Evolutionary conservation across 257 asterid genomes (phyloP).

Genomic region (Anisodus tanguticus): DNA sequence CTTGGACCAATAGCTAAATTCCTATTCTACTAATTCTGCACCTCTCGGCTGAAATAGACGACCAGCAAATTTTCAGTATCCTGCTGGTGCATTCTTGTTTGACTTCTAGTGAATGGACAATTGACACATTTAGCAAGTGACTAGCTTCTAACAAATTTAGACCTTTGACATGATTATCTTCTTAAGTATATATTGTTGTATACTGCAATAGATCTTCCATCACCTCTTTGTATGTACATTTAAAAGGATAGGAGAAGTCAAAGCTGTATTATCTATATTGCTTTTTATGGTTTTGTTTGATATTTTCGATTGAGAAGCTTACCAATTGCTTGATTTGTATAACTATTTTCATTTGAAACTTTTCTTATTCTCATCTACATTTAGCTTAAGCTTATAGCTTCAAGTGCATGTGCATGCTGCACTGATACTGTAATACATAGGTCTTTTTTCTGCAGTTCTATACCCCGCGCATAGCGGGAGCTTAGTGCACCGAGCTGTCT

Average conservation of each 20-base stretch:
- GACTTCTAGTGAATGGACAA: not conserved
- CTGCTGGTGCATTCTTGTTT: conserved; percentile 42
- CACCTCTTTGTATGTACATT: conserved; percentile 40
- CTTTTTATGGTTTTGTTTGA: conserved; percentile 30
- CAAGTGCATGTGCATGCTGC: too few species aligned
- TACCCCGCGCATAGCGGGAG: too few species aligned
- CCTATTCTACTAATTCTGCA: conserved; percentile 2
- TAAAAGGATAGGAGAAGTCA: conserved; percentile 32
- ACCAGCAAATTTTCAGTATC: conserved; percentile 49
- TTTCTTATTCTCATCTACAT: not conserved
- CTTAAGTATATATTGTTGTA: conserved; percentile 26
- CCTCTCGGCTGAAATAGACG: not conserved
- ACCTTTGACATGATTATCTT: conserved; percentile 29
- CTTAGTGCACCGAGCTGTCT: too few species aligned
- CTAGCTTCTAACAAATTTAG: conserved; percentile 29
- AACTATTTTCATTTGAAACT: not conserved
- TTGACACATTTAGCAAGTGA: not conserved
- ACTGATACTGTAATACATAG: too few species aligned
- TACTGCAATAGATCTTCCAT: conserved; percentile 25
- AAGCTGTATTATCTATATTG: conserved; percentile 35
- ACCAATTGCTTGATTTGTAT: conserved; percentile 31
- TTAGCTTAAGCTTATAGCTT: not conserved
- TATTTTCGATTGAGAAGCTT: conserved; percentile 11
- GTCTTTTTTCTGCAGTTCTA: too few species aligned
- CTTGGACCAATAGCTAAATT: conserved; percentile 33